Conservation (phyloP, 108 stramenopile species). For the Nitzschia sp. region DNA sequence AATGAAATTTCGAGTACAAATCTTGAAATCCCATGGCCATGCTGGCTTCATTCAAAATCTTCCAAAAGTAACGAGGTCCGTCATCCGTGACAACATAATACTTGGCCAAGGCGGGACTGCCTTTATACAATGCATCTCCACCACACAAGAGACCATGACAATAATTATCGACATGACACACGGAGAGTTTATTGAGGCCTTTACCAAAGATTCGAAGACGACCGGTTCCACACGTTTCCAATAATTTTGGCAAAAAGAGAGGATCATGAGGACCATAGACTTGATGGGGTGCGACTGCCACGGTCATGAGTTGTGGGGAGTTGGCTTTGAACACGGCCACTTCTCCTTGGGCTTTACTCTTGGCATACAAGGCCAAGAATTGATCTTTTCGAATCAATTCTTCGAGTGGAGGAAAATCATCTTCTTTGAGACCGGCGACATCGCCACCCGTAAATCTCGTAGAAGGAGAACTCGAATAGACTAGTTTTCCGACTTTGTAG, state of each 20-base stretch:
- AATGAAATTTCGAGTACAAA: conserved; percentile 78
- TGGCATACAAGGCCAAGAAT: conserved; percentile 91
- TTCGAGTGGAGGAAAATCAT: conserved; percentile 66
- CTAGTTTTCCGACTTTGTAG: conserved; percentile 85
- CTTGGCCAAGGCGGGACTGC: conserved; percentile 86
- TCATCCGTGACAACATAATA: conserved; percentile 98
- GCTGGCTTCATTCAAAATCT: conserved; percentile 85
- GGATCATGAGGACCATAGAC: conserved; percentile 94
- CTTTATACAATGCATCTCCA: conserved; percentile 78
- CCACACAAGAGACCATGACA: conserved; percentile 94
- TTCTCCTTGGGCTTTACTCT: conserved; percentile 96
- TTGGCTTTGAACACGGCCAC: conserved; percentile 69
- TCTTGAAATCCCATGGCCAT: conserved; percentile 89
- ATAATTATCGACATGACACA: conserved; percentile 98
- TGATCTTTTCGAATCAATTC: conserved; percentile 54
- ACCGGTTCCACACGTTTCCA: conserved; percentile 87
- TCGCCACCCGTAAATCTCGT: conserved; percentile 96
- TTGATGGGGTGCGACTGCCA: conserved; percentile 96
- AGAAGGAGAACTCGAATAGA: conserved; percentile 91
- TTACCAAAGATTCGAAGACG: conserved; percentile 91
- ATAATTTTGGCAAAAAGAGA: conserved; percentile 90
- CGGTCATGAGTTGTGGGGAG: conserved; percentile 50
- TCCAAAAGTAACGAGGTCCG: conserved; percentile 90
- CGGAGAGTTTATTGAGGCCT: conserved; percentile 88
- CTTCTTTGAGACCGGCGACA: conserved; percentile 83